phyloP scores from a whole-genome alignment of 371 early-diverging fungal species.

The Homolaphlyctis polyrhiza region DNA sequence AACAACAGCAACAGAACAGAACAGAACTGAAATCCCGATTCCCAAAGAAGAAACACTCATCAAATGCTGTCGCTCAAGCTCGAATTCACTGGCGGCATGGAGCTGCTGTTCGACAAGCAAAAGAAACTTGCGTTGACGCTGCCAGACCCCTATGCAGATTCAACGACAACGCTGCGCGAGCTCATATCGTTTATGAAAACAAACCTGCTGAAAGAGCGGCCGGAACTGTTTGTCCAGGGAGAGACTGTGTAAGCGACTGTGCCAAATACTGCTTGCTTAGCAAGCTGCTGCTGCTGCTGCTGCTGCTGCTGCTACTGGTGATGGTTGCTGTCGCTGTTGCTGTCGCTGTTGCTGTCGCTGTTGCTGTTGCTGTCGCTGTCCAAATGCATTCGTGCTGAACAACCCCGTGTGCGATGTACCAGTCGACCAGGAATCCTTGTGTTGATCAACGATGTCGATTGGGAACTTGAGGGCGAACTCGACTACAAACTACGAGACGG shows the following conservation, averaged over 20 bases:
- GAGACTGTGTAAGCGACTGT: slow-evolving; percentile 70
- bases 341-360: neutral
- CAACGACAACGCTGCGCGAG: slow-evolving; percentile 59
- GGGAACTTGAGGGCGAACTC: slow-evolving; percentile 91
- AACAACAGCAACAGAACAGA: no score
- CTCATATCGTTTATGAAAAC: slow-evolving; percentile 69
- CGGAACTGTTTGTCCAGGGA: slow-evolving; percentile 79
- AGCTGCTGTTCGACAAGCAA: slow-evolving; percentile 79
- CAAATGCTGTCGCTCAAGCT: neutral
- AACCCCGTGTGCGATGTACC: neutral
- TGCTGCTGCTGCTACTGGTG: neutral
- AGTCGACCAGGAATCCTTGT: slow-evolving; percentile 95
- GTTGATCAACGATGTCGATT: slow-evolving; percentile 90
- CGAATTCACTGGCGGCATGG: slow-evolving; percentile 80
- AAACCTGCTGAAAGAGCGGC: slow-evolving; percentile 67
- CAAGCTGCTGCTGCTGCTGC: no score
- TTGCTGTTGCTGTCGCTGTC: neutral
- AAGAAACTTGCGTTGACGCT: slow-evolving; percentile 52
- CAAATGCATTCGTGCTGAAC: neutral
- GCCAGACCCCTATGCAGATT: slow-evolving; percentile 37
- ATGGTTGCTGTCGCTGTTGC: neutral
- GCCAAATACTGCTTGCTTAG: no score
- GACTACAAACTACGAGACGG: slow-evolving; percentile 70
- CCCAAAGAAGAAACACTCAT: no score
- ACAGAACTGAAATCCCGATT: no score